Evolutionary conservation across 2,329 filamentous ascomycete species (phyloP).

Genomic region (Talaromyces sp.): DNA sequence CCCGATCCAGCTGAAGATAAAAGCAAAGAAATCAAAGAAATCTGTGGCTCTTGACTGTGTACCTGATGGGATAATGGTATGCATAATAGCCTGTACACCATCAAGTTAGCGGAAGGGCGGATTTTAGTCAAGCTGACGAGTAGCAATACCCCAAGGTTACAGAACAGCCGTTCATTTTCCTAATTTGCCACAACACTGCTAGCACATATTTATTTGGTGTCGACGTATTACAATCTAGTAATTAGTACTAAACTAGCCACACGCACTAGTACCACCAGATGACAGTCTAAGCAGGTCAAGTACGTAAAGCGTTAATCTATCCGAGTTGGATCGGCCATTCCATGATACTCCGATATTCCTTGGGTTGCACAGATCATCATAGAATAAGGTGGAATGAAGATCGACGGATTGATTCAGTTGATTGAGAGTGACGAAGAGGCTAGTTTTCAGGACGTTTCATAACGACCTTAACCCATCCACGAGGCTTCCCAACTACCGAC

Average conservation of each 20-base stretch:
- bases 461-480: neutral
- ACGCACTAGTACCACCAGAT: neutral
- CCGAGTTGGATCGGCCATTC: neutral
- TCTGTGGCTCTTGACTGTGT: neutral
- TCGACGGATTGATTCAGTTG: neutral
- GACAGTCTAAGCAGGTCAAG: constrained; percentile 1
- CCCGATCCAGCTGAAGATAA: neutral
- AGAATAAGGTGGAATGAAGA: neutral
- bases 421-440: neutral
- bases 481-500: neutral
- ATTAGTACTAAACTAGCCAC: neutral
- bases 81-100: neutral
- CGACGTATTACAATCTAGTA: neutral
- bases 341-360: neutral
- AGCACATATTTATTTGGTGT: neutral
- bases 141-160: neutral
- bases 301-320: neutral
- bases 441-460: neutral
- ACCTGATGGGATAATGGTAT: neutral
- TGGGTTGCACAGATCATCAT: neutral
- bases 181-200: neutral
- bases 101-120: neutral
- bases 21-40: neutral
- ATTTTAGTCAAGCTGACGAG: neutral
- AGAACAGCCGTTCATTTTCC: neutral